phyloP scores from a whole-genome alignment of 345 rosid genomes.

The Eucalyptus marginata region DNA sequence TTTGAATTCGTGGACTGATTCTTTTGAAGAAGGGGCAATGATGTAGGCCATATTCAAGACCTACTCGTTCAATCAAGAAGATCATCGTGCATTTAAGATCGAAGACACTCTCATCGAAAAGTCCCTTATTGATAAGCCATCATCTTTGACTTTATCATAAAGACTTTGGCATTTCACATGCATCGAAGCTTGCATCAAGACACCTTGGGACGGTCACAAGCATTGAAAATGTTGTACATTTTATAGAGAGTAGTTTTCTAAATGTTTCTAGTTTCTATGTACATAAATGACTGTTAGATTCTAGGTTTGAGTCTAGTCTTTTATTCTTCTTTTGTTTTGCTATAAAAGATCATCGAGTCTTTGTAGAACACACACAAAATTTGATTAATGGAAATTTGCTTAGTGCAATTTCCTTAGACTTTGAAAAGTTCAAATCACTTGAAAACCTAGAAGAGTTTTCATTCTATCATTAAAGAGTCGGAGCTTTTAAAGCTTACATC shows the following conservation, averaged over 20 bases:
- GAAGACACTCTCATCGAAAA: neutral
- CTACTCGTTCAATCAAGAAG: neutral
- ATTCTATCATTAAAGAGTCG: fast-evolving
- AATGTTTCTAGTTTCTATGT: neutral
- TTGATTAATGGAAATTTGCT: neutral
- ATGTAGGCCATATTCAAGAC: neutral
- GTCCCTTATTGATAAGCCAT: neutral
- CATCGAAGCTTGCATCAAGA: neutral
- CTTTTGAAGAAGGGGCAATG: neutral
- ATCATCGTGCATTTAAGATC: neutral
- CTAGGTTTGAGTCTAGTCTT: neutral
- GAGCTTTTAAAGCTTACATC: neutral
- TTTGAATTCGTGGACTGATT: neutral
- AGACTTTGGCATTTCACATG: neutral
- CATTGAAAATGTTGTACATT: neutral
- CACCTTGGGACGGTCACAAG: fast-evolving
- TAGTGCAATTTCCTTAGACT: neutral
- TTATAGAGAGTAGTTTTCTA: too few species aligned
- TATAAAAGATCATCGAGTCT: too few species aligned
- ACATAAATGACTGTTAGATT: neutral
- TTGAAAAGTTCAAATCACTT: too few species aligned
- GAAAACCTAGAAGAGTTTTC: neutral
- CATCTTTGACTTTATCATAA: neutral
- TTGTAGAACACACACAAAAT: too few species aligned
- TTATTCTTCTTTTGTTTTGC: neutral